These are phyloP conservation scores for Grosmannia penicillata DNA, from an alignment of 2,329 filamentous ascomycete species.

Conservation along the genomic window DNA sequence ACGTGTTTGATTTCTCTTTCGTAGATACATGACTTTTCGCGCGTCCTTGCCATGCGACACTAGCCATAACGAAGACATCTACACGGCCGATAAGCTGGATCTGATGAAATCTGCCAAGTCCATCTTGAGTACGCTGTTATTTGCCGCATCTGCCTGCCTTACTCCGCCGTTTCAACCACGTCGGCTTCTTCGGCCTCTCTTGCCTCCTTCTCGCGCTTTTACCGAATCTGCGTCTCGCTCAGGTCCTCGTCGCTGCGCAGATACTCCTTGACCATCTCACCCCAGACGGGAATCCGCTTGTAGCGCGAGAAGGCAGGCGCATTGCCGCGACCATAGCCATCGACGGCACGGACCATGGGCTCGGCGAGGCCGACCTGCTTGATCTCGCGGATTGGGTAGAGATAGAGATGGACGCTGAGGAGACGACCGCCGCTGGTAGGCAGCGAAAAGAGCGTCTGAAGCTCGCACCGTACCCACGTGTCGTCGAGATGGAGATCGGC, in stretches of 20 bases:
- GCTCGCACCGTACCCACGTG: conserved; percentile 8
- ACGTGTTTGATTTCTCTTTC: too few species aligned
- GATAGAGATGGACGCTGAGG: conserved; percentile 6
- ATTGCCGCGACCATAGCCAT: conserved; percentile 7
- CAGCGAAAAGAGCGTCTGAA: conserved; percentile 7
- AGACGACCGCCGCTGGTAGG: conserved; percentile 3
- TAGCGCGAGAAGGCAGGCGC: conserved; percentile 5
- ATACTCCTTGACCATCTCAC: conserved; percentile 6
- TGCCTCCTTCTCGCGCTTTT: background rate
- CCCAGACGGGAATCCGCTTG: conserved; percentile 8
- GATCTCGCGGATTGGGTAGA: conserved; percentile 8
- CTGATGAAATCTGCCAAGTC: too few species aligned
- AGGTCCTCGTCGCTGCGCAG: conserved; percentile 5
- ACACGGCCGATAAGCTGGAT: too few species aligned
- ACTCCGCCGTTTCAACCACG: too few species aligned
- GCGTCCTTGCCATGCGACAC: too few species aligned
- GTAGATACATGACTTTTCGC: too few species aligned
- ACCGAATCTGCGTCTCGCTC: background rate
- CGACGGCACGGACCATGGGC: conserved; percentile 5
- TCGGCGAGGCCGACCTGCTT: conserved; percentile 6
- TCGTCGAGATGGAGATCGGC: conserved; percentile 4
- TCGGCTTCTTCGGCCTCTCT: background rate
- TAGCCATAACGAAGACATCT: too few species aligned
- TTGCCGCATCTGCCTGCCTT: too few species aligned
- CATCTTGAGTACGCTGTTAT: too few species aligned